Base-by-base conservation (phyloP, 192 early-diverging fungal genomes). In the Backusella australiensis region DNA sequence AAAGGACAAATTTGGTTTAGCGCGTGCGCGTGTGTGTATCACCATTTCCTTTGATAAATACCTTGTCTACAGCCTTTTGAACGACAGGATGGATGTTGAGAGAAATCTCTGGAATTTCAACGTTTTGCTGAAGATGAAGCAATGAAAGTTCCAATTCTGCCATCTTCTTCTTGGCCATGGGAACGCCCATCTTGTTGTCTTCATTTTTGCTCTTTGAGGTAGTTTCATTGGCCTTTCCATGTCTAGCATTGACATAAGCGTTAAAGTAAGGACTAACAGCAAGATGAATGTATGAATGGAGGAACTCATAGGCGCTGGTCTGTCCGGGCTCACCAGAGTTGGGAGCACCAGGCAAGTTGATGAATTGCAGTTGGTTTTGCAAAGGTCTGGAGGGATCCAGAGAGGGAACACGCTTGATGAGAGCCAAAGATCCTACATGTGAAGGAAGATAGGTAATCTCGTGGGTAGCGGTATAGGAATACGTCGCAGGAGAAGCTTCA, bases 111-210 rank as follows among this genome's bases (percentile, higher is more conserved):
- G 98, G 98, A 68, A 99, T 99, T 41, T 97, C 97, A 52, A 98
- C 93, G 78, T 99, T 98, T 77, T 99, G 97, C 86, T 99, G 98
- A 59, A 99, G 78, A 77, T 98, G 94, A 69, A 96, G 80, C 32
- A 99, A 89, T 15, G 95, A 94, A 38, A 99, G 91, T 80, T 98
- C 96, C 46, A 99, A 89, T 80, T 99, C 98, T 32, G 96, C 95
- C 77, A 99, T 93, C 86, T 99, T 99, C 89, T 98, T 98, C 79
- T 96, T 98, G 59, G 97, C 94, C 91, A 96, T 94, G 14, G 97
- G 95, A 71, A 98, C 92, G 90, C 93, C 94, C 80, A 92, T 90
- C 73, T 94, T 95, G 75, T 84, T 85, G 71, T 95, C 93, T 80
- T 96, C 88, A 32, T 84, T 86, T 44, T 89, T 89, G 14, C 78